Percentiles rank a stretch among this genome's conserved stretches.
Evolutionary conservation across 345 rosid species (phyloP).

Genomic region (Eucalyptus tenuipes): DNA sequence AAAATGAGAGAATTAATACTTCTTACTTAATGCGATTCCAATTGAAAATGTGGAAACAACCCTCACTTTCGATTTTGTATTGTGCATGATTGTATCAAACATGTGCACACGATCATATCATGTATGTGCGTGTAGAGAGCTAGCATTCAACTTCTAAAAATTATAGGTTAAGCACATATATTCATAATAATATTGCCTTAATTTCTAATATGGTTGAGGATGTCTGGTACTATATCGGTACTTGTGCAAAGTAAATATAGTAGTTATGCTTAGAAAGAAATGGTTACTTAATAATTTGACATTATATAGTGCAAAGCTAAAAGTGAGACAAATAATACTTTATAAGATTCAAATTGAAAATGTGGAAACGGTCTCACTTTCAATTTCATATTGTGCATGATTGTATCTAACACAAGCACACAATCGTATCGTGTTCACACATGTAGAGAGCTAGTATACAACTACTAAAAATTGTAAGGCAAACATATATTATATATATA

Average conservation of each 20-base stretch:
- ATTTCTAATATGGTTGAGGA: no score
- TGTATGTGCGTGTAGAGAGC: not conserved
- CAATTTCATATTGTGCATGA: not conserved
- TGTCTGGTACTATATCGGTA: not conserved
- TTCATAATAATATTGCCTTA: no score
- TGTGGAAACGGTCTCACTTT: not conserved
- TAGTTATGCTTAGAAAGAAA: not conserved
- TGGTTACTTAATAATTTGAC: not conserved
- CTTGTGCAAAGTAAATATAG: not conserved
- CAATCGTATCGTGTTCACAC: accelerated
- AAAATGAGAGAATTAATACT: not conserved
- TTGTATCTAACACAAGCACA: not conserved
- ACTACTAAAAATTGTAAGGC: not conserved
- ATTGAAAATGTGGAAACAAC: no score
- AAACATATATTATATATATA: no score
- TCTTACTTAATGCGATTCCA: accelerated
- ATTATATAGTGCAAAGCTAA: not conserved
- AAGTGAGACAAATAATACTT: not conserved
- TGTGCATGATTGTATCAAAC: not conserved
- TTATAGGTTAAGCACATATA: not conserved
- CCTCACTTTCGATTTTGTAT: not conserved
- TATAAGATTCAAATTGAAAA: not conserved
- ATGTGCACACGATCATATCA: not conserved
- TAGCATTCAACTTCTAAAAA: no score
- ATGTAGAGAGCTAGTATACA: no score